Base-by-base conservation (phyloP, 306 rosid species). In the Pyrus betulifolia region DNA sequence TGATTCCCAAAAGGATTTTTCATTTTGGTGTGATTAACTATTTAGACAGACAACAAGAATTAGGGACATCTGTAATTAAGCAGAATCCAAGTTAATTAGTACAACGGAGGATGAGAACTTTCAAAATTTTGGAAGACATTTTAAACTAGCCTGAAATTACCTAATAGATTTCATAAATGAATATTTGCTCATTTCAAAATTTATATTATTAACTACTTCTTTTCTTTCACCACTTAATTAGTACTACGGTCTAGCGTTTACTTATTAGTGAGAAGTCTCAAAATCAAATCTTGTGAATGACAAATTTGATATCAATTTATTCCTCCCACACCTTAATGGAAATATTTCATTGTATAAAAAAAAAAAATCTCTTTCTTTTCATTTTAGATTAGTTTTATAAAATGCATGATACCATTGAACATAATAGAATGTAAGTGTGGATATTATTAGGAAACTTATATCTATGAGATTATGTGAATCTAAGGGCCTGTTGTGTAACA, bases 1-100 rank as follows among this genome's bases (percentile, higher is more conserved):
- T 13, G 72, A 75, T 52, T 71, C 55, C 72, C 79, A 68, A 42
- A 69, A 69, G 27, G 72, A 74, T 69, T 40, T 59, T 69, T 71
- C 79, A 68, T 62, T 51, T 33, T 67, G 6, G 38, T 57, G 57
- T 61, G 35, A 14, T 27, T 27, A 61, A 61, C 3, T 11, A 27
- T 61, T 27, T 27, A 31, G 45, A 64, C 25, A 30, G 35, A 18
- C 44, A 21, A 31, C 69, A 30, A 31, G 42, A 31, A 31, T 64
- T 30, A 64, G 44, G 45, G 44, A 30, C 66, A 5, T 11, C 33
- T 25, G 55, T 60, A 55, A 6, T 2, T 60, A 60, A 64, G 23
- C 22, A 22, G 45, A 30, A 64, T 30, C 13, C 44, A 64, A 30
- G 44, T 25, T 25, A 25, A 25, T 25, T 25, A 25, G 27, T 25